Base-by-base conservation (phyloP, 768 basidiomycete species). In the Suillus subaureus region DNA sequence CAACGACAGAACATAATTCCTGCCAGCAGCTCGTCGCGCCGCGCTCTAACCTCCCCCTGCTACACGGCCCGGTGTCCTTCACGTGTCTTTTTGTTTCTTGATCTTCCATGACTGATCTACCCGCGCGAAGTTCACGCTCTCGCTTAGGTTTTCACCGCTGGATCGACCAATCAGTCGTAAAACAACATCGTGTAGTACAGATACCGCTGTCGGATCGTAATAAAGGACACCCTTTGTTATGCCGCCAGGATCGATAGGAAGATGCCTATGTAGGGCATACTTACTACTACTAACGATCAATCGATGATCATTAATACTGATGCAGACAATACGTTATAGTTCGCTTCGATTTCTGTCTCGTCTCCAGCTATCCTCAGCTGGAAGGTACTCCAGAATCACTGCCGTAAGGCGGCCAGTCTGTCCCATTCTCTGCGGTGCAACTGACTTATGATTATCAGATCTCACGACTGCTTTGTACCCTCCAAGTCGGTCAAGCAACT, bases 221-320 rank as follows among this genome's bases (percentile, higher is more conserved):
- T 51, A 16, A 51, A 28, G 51, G 51, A 33, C 52, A 54, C 18
- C 31, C 15, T 28, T 4, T 26, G 26, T 28, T 28, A 16, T 18
- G 7, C 26, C 7, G 49, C 26, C 16, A 52, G 28, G 28, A 54
- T 31, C 52, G 51, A 31, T 28, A 31, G 18, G 51, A 52, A 28
- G 33, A 33, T 51, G 23, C 6, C 49, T 51, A 26, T 51, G 12
- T 51, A 26, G 47, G 49, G 28, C 16, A 16, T 16, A 15, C 26
- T 52, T 52, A 52, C 51, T 52, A 52, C 26, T 52, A 21, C 26
- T 52, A 28, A 26, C 26, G 51, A 51, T 28, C 26, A 51, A 51
- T 51, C 26, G 49, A 52, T 52, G 51, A 28, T 54, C 33, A 55
- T 55, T 35, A 55, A 55, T 33, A 55, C 54, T 55, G 54, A 55